These are phyloP conservation scores for Pholiota molesta DNA, from an alignment of 768 basidiomycete genomes.

Conservation along the genomic window DNA sequence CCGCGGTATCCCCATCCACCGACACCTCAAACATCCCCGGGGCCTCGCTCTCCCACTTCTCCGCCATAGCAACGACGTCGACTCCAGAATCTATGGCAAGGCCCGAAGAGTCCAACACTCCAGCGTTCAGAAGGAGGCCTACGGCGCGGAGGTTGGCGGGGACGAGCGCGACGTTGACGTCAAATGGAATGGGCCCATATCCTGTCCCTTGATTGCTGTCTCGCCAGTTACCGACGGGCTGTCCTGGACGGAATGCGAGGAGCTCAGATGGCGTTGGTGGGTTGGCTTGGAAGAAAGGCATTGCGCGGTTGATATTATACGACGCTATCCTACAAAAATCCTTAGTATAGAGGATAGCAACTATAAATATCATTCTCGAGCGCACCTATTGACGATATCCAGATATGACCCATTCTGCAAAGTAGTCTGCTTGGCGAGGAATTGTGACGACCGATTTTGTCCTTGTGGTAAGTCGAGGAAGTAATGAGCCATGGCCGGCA, in stretches of 20 bases:
- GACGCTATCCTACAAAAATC: conserved; percentile 31
- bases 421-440: conserved; percentile 37
- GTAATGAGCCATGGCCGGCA: conserved; percentile 45
- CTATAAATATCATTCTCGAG: background rate
- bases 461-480: conserved; percentile 48
- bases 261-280: conserved; percentile 31
- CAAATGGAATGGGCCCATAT: conserved; percentile 46
- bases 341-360: background rate
- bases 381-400: conserved; percentile 37
- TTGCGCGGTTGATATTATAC: conserved; percentile 41
- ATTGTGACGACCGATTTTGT: conserved; percentile 31
- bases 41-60: conserved; percentile 40
- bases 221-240: conserved; percentile 48
- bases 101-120: conserved; percentile 22
- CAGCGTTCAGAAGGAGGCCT: conserved; percentile 29
- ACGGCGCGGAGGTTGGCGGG: conserved; percentile 44
- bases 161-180: conserved; percentile 44
- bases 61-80: conserved; percentile 26
- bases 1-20: conserved; percentile 30
- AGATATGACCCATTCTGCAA: conserved; percentile 44
- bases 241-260: conserved; percentile 39
- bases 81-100: conserved; percentile 15
- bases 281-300: conserved; percentile 36
- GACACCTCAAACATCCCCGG: conserved; percentile 39
- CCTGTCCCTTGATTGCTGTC: conserved; percentile 46